A percentile compares a stretch with the other conserved stretches of the same genome.
These are phyloP conservation scores for Pythium periplocum DNA, from an alignment of 352 stramenopile species.

Conservation along the genomic window DNA sequence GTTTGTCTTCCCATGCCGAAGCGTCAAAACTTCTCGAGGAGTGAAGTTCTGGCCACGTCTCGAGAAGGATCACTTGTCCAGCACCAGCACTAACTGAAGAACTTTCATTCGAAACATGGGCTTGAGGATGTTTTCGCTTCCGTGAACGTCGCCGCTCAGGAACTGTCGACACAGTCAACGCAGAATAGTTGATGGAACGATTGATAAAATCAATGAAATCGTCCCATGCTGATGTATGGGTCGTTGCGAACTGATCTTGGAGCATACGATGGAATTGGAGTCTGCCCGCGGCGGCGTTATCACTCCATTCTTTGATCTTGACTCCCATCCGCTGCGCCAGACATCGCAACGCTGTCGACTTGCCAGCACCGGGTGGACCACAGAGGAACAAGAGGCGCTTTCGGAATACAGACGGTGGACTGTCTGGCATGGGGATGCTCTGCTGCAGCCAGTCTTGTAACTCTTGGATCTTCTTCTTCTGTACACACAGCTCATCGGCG, in stretches of 20 bases:
- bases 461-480: slow-evolving; percentile 81
- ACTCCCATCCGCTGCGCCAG: slow-evolving; percentile 44
- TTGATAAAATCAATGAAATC: slow-evolving; percentile 81
- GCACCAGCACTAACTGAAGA: too few relatives aligned
- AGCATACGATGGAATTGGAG: slow-evolving; percentile 51
- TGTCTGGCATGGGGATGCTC: not conserved
- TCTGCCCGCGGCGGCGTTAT: slow-evolving; percentile 52
- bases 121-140: slow-evolving; percentile 4
- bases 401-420: slow-evolving; percentile 3
- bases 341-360: slow-evolving; percentile 71
- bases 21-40: slow-evolving; percentile 26
- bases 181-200: slow-evolving; percentile 61
- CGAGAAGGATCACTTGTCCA: slow-evolving; percentile 58
- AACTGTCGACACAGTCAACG: slow-evolving; percentile 23
- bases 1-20: slow-evolving; percentile 40
- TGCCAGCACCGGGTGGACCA: slow-evolving; percentile 71
- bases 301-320: slow-evolving; percentile 60
- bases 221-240: slow-evolving; percentile 46
- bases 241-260: slow-evolving; percentile 38
- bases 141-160: slow-evolving; percentile 4
- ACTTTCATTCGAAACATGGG: slow-evolving; percentile 1
- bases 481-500: slow-evolving; percentile 70
- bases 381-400: slow-evolving; percentile 78
- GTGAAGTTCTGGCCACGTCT: slow-evolving; percentile 58
- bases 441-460: slow-evolving; percentile 52